Evolutionary conservation across 1,139 yeast genomes (phyloP), one percentile per base, ranked within the genome.

Genomic region (Yamadazyma mexicana): DNA sequence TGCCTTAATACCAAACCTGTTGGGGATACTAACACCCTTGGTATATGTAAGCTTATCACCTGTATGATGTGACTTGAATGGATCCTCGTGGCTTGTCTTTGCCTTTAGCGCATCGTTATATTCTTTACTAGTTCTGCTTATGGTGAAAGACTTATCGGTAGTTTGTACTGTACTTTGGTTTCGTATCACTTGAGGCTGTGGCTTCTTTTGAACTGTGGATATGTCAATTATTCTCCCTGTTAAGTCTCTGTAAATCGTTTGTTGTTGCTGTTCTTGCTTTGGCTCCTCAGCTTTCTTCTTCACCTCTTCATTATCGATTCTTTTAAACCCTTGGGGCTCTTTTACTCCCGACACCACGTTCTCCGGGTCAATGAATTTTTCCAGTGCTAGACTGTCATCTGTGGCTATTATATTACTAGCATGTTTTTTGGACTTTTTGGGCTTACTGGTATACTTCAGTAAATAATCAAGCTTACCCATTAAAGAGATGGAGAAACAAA

Each of bases 1-100:
- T 0, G 97, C 95, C 5, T 66, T 64, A 15, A 91, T 82, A 3
- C 75, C 75, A 60, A 87, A 91, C 45, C 98, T 61, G 55, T 91
- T 91, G 18, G 77, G 77, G 0, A 87, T 79, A 40, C 63, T 77
- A 0, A 70, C 51, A 0, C 86, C 80, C 23, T 47, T 40, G 46
- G 73, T 82, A 18, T 69, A 67, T 1, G 43, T 40, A 9, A 59
- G 56, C 16, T 51, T 45, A 2, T 56, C 49, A 15, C 37, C 26
- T 46, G 15, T 55, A 40, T 45, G 40, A 10, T 36, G 42, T 0
- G 37, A 27, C 22, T 74, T 61, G 29, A 86, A 71, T 0, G 96
- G 96, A 55, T 89, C 97, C 33, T 86, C 88, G 37, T 73, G 71
- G 25, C 61, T 62, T n/a, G 61, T 60, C 39, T 55, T 59, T 3